Evolutionary conservation across 768 basidiomycete genomes (phyloP).

Genomic region (Trametes cingulata): DNA sequence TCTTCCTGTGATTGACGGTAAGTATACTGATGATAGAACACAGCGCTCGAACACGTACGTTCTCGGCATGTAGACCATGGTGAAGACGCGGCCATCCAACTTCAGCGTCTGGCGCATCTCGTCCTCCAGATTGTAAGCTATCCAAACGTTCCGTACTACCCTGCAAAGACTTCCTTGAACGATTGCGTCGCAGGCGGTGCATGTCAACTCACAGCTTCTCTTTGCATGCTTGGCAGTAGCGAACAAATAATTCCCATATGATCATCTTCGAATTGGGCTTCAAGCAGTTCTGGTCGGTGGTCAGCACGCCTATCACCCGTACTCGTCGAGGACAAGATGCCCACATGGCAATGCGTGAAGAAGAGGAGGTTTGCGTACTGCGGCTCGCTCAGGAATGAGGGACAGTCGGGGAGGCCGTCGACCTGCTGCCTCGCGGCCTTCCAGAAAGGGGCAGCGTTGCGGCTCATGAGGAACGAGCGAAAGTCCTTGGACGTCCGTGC

Average conservation of each 20-base stretch:
- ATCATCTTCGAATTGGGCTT: background rate
- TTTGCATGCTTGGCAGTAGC: slow-evolving; percentile 2
- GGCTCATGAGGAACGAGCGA: slow-evolving; percentile 11
- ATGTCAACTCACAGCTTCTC: background rate
- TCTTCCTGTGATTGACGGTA: background rate
- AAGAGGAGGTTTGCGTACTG: slow-evolving; percentile 20
- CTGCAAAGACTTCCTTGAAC: background rate
- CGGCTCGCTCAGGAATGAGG: slow-evolving; percentile 17
- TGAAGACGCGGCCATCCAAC: background rate
- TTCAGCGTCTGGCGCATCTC: background rate
- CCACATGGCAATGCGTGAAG: slow-evolving; percentile 6
- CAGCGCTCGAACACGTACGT: background rate
- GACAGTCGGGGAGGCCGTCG: slow-evolving; percentile 12
- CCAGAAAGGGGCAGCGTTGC: slow-evolving; percentile 7
- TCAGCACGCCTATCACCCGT: no score
- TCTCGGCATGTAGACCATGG: background rate
- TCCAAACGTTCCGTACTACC: background rate
- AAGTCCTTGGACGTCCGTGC: slow-evolving; percentile 8
- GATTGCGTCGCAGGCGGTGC: background rate
- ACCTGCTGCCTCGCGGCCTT: slow-evolving; percentile 6
- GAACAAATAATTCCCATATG: background rate
- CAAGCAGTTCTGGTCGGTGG: slow-evolving; percentile 2
- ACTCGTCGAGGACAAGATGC: background rate
- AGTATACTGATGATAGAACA: background rate
- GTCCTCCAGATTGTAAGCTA: no score